A percentile compares a stretch with the other conserved stretches of the same genome.
These are phyloP conservation scores for Scleroderma bovista DNA, from an alignment of 768 basidiomycete species.

Conservation along the genomic window DNA sequence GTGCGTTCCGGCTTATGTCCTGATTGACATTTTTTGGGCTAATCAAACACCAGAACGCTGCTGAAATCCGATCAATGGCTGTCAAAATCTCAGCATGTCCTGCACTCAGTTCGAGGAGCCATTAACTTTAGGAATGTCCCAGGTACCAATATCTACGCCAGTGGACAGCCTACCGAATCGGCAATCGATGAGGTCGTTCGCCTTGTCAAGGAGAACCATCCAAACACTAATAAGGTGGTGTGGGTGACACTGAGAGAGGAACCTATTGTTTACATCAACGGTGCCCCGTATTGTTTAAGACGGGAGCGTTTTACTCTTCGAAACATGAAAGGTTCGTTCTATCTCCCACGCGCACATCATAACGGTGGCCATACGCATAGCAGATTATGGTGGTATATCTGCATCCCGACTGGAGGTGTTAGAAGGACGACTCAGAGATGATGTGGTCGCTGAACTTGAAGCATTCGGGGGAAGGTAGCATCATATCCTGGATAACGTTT, in stretches of 20 bases:
- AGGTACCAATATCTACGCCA: conserved; percentile 77
- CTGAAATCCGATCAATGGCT: conserved; percentile 94
- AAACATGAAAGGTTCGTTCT: conserved; percentile 82
- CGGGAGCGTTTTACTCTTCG: conserved; percentile 81
- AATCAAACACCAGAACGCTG: conserved; percentile 49
- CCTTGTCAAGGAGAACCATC: conserved; percentile 56
- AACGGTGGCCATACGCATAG: not conserved
- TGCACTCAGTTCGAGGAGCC: conserved; percentile 78
- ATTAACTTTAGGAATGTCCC: conserved; percentile 90
- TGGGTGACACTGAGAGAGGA: conserved; percentile 96
- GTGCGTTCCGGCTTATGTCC: conserved; percentile 35
- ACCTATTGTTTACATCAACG: conserved; percentile 89
- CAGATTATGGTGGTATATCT: conserved; percentile 95
- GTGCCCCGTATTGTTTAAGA: conserved; percentile 84
- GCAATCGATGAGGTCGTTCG: conserved; percentile 79
- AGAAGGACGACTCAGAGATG: conserved; percentile 84
- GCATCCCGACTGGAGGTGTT: conserved; percentile 82
- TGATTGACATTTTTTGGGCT: not conserved
- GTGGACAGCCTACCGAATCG: conserved; percentile 85
- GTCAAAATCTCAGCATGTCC: conserved; percentile 60
- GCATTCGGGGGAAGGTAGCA: conserved; percentile 77
- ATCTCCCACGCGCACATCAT: not conserved
- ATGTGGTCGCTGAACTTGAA: conserved; percentile 78
- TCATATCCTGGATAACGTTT: not conserved
- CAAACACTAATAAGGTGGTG: conserved; percentile 56